Evolutionary conservation across 352 stramenopile species (phyloP).

Genomic region (Pilasporangium apinafurcum): DNA sequence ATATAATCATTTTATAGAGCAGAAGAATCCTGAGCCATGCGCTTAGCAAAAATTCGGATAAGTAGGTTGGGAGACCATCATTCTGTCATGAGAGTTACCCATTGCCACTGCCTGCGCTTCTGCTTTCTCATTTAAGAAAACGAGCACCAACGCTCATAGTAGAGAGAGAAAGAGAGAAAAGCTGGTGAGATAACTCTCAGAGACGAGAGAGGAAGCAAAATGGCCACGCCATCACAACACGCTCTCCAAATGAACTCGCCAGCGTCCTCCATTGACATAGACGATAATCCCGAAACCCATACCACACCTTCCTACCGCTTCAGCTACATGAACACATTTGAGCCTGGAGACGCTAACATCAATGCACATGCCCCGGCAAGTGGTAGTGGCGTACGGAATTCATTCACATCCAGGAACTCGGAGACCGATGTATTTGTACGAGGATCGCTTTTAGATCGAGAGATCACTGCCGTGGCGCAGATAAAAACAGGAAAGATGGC

Average conservation of each 20-base stretch:
- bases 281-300: neutral
- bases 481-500: neutral
- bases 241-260: neutral
- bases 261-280: neutral
- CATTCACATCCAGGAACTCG: neutral
- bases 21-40: too few relatives aligned
- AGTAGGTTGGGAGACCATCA: too few relatives aligned
- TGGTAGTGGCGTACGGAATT: neutral
- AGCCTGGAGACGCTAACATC: constrained; percentile 1
- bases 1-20: too few relatives aligned
- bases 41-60: too few relatives aligned
- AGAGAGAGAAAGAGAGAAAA: too few relatives aligned
- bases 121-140: too few relatives aligned
- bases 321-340: constrained; percentile 7
- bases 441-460: constrained; percentile 11
- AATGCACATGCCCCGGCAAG: constrained; percentile 1
- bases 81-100: too few relatives aligned
- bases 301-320: constrained; percentile 7
- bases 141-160: too few relatives aligned
- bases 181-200: too few relatives aligned
- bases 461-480: constrained; percentile 9
- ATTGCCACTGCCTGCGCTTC: too few relatives aligned
- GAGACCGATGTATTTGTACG: constrained; percentile 10
- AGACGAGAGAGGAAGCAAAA: neutral
- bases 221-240: neutral